Conservation (phyloP, 225 moss, liverwort and hornwort genomes). For the Anthoceros angustus region DNA sequence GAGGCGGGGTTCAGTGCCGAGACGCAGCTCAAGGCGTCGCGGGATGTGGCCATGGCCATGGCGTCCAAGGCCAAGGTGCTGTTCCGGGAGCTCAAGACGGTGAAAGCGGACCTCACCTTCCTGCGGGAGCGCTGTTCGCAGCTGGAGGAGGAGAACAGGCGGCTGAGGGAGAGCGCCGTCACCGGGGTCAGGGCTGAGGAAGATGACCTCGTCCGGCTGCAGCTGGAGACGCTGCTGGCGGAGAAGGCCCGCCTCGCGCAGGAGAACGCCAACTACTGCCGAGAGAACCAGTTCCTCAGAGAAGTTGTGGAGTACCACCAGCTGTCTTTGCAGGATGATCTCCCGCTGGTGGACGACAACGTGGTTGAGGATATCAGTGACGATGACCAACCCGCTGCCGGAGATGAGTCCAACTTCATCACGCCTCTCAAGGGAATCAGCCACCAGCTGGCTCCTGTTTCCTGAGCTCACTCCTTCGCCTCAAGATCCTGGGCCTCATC, state of each 20-base stretch:
- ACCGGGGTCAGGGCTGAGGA: slow-evolving; percentile 63
- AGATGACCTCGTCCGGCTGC: slow-evolving; percentile 84
- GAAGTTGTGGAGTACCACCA: slow-evolving; percentile 96
- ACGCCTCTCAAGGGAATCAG: background rate
- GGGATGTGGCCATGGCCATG: slow-evolving; percentile 98
- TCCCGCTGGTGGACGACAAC: background rate
- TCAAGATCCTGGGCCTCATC: background rate
- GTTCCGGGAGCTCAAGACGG: slow-evolving; percentile 70
- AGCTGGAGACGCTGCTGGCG: slow-evolving; percentile 78
- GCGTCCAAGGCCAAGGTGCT: slow-evolving; percentile 73
- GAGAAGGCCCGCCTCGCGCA: slow-evolving; percentile 90
- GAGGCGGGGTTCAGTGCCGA: slow-evolving; percentile 10
- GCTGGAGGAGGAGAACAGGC: slow-evolving; percentile 85
- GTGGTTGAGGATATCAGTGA: background rate
- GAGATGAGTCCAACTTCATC: slow-evolving; percentile 1
- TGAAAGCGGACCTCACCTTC: slow-evolving; percentile 59
- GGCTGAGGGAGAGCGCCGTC: slow-evolving; percentile 65
- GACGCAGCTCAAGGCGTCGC: slow-evolving; percentile 77
- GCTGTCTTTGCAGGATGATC: slow-evolving; percentile 23
- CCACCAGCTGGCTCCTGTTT: background rate
- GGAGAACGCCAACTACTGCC: slow-evolving; percentile 72
- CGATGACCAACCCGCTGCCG: background rate
- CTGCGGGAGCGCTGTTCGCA: slow-evolving; percentile 66
- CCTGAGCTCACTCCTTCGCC: background rate
- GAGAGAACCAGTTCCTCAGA: slow-evolving; percentile 85